phyloP scores from a whole-genome alignment of 2,329 filamentous ascomycete species.

The Fusarium sp. region DNA sequence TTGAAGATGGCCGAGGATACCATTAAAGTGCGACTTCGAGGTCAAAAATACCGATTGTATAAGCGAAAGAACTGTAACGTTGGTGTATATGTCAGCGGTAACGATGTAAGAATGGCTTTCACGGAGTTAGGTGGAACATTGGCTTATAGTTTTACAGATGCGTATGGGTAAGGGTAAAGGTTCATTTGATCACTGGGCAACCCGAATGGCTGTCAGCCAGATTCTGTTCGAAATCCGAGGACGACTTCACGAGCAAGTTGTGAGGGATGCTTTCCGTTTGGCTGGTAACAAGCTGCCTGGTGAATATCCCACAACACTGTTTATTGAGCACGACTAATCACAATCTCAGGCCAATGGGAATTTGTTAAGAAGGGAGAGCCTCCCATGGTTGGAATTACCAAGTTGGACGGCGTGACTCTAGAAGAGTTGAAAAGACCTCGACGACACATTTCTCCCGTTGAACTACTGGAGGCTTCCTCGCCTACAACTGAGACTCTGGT shows the following conservation, averaged over 20 bases:
- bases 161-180: constrained; percentile 99
- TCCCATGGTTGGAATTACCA: constrained; percentile 91
- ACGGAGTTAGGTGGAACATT: neutral
- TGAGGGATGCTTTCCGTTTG: constrained; percentile 89
- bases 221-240: constrained; percentile 94
- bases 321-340: constrained; percentile 31
- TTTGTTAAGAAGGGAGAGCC: constrained; percentile 94
- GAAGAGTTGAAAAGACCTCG: constrained; percentile 85
- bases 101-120: constrained; percentile 70
- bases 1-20: constrained; percentile 93
- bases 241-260: constrained; percentile 92
- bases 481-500: constrained; percentile 47
- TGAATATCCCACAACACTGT: constrained; percentile 51
- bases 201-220: constrained; percentile 88
- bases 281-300: constrained; percentile 95
- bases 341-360: constrained; percentile 77
- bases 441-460: constrained; percentile 65
- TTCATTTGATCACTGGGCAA: constrained; percentile 95
- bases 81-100: constrained; percentile 94
- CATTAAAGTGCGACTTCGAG: constrained; percentile 87
- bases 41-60: constrained; percentile 91
- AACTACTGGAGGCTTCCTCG: constrained; percentile 48
- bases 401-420: constrained; percentile 83
- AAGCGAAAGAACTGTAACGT: constrained; percentile 92
- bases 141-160: constrained; percentile 59